These are phyloP conservation scores for Stylosanthes scabra DNA, from an alignment of 331 rosid genomes.

Conservation along the genomic window DNA sequence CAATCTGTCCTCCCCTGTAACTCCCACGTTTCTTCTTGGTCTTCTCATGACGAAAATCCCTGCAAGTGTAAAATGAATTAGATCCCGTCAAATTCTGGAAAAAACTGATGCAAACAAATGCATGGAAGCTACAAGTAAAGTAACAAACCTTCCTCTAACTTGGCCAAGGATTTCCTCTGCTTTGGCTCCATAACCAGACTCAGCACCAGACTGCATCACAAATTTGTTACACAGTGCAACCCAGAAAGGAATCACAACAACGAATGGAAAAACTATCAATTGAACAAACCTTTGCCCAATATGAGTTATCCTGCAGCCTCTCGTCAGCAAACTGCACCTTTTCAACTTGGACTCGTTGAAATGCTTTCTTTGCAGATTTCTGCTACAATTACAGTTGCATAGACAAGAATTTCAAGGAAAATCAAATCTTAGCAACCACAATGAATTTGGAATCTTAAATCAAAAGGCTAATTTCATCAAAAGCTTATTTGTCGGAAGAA, in stretches of 20 bases:
- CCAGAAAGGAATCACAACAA: neutral
- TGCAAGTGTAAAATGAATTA: conserved; percentile 30
- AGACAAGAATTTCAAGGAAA: conserved; percentile 25
- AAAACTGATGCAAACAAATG: neutral
- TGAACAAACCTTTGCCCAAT: conserved; percentile 90
- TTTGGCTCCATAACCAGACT: conserved; percentile 93
- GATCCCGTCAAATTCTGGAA: neutral
- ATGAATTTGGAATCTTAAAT: conserved; percentile 11
- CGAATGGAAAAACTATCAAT: conserved; percentile 27
- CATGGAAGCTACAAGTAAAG: conserved; percentile 17
- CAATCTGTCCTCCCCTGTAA: conserved; percentile 89
- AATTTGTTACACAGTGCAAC: conserved; percentile 1
- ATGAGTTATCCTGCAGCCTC: conserved; percentile 89
- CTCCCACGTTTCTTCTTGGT: conserved; percentile 96
- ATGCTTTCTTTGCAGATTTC: conserved; percentile 58
- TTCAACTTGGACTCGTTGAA: conserved; percentile 83
- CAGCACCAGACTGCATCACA: conserved; percentile 80
- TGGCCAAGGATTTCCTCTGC: conserved; percentile 93
- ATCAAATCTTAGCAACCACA: conserved; percentile 8
- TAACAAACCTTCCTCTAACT: conserved; percentile 87
- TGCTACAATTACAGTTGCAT: conserved; percentile 58
- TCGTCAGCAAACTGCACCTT: conserved; percentile 63
- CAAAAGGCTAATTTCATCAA: neutral
- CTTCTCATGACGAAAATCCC: conserved; percentile 97
- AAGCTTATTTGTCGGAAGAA: neutral